Evolutionary conservation across 305 asterid genomes (phyloP).

Genomic region (Plantago lanceolata): DNA sequence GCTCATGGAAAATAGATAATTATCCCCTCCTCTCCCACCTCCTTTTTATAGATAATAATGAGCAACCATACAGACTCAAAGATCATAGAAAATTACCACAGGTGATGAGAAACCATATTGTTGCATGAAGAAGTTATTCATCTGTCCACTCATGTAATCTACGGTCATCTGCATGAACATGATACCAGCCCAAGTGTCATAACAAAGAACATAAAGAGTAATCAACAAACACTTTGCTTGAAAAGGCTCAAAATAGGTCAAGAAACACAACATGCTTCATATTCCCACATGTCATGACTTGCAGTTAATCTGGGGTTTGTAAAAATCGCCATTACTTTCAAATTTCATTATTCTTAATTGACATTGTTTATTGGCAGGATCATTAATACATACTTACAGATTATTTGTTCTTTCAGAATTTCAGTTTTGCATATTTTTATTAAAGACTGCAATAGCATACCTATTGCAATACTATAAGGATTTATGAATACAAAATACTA

Average conservation of each 20-base stretch:
- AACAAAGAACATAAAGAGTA: slow-evolving; percentile 16
- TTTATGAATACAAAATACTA: too few species aligned
- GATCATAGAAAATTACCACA: slow-evolving; percentile 54
- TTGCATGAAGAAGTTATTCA: slow-evolving; percentile 72
- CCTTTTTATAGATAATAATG: too few species aligned
- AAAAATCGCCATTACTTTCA: neutral
- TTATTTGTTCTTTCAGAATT: neutral
- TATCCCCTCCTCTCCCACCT: too few species aligned
- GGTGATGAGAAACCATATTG: slow-evolving; percentile 94
- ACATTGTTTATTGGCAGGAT: too few species aligned
- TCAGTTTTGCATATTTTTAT: slow-evolving; percentile 2
- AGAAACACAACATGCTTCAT: slow-evolving; percentile 14
- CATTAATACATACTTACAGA: too few species aligned
- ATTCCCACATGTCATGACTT: slow-evolving; percentile 3
- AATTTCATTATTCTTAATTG: neutral
- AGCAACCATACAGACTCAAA: slow-evolving; percentile 1
- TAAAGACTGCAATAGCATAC: too few species aligned
- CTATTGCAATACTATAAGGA: too few species aligned
- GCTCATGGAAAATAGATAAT: too few species aligned
- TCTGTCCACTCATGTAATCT: slow-evolving; percentile 68
- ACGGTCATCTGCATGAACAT: slow-evolving; percentile 77
- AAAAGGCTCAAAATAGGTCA: slow-evolving; percentile 4
- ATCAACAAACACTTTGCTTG: slow-evolving; percentile 10
- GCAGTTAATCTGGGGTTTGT: neutral
- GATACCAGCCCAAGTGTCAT: slow-evolving; percentile 24